Evolutionary conservation across 2,329 filamentous ascomycete genomes (phyloP), one percentile per base, ranked within the genome.

Genomic region (Biscogniauxia sp.): DNA sequence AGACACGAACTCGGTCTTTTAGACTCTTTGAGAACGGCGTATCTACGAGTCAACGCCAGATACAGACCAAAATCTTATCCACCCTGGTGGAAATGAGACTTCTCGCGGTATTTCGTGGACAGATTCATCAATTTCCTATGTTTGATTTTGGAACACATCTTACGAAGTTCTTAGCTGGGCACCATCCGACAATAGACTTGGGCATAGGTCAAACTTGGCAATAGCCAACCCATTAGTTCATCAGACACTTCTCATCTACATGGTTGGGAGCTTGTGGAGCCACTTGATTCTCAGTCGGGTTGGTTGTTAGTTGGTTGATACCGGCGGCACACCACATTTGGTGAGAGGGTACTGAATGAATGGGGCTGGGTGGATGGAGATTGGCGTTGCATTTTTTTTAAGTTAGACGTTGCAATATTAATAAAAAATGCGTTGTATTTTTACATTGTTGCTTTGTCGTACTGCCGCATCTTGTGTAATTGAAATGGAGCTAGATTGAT

Each of bases 361-460:
- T 41, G 23, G 53, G 51, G 56, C 53, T 54, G 20, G 57, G 20
- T 50, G 50, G 41, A 54, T 41, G 23, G 53, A 57, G 51, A 57
- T 53, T 54, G 20, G 57, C 59, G 60, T 54, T 58, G 62, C 62
- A 58, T 66, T 66, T 60, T 41, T 53, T 15, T 56, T 62, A 41
- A 41, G 20, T 57, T 63, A 53, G 41, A 52, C 60, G 59, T 25
- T 64, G 57, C 56, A 55, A 60, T 61, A 25, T 55, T 60, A 54
- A 20, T 51, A 56, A 57, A 57, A 53, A 45, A 5, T n/a, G 37
- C 37, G 37, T 45, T 45, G 15, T 45, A 45, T 45, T 45, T 17
- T 45, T 45, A 45, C 37, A 6, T 17, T 45, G 7, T 11, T 32
- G 19, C 20, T 25, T 56, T 11, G 45, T 37, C 51, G 15, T 37